Conservation (phyloP, 192 early-diverging fungal species). For the Coemansia sp. region DNA sequence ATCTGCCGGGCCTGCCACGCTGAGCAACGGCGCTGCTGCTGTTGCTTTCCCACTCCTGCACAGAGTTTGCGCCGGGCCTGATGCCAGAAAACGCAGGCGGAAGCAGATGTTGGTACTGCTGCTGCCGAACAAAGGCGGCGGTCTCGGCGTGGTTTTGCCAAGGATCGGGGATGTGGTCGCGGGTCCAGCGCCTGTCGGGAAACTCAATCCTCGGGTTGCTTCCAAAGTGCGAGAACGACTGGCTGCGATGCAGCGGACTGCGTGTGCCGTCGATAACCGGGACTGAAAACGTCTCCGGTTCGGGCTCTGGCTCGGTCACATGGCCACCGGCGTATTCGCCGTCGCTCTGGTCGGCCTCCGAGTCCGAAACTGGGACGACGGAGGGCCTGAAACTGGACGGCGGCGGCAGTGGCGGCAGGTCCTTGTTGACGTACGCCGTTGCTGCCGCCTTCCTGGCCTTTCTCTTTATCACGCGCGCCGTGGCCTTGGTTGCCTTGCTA, state of each 20-base stretch:
- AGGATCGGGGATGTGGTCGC: constrained; percentile 6
- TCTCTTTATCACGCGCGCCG: not conserved
- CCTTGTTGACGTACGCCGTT: constrained; percentile 20
- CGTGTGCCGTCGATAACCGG: constrained; percentile 7
- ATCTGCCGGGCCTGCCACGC: constrained; percentile 6
- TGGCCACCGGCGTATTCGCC: not conserved
- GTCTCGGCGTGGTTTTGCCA: constrained; percentile 2
- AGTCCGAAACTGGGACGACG: not conserved
- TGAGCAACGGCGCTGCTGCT: constrained; percentile 6
- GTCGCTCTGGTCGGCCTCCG: not conserved
- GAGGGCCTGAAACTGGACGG: not conserved
- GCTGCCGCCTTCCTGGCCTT: not conserved
- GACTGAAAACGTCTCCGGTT: constrained; percentile 4
- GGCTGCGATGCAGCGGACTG: constrained; percentile 28
- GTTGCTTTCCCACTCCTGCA: not conserved
- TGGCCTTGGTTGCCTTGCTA: not conserved
- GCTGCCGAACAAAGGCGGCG: not conserved
- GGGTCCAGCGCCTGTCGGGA: constrained; percentile 9
- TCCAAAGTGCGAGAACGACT: constrained; percentile 30
- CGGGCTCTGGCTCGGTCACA: not conserved
- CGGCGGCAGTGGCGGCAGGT: constrained; percentile 25
- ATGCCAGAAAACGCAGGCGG: not conserved
- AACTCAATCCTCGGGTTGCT: constrained; percentile 3
- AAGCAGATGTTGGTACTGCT: not conserved
- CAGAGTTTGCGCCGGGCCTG: not conserved